Base-by-base conservation (phyloP, 768 basidiomycete genomes). In the Pulveroboletus ravenelii region DNA sequence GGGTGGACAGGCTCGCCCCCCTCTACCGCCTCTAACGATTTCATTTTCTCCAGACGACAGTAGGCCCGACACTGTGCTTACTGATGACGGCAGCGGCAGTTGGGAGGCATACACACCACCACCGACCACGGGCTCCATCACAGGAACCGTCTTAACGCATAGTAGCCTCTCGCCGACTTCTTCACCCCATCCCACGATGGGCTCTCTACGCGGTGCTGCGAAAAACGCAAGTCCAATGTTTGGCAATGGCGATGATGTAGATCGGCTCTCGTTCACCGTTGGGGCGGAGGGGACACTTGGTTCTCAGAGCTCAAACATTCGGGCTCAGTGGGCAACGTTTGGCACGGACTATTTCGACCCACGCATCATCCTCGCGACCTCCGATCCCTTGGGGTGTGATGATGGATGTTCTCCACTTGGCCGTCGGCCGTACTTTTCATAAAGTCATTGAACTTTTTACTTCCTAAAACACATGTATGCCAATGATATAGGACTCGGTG, bases 81-180 rank as follows among this genome's bases (percentile, higher is more conserved):
- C 74, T 0, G 80, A 78, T 41, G 76, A 79, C 36, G 62, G 68
- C 15, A 72, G 73, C 32, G 75, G 76, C 49, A 76, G 77, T 15
- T 85, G 83, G 83, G 74, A 79, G 5, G 72, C 77, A 30, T 84
- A 84, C 55, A 84, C 82, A 0, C 83, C 83, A 27, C 82, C 82
- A 1, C 73, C 79, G 1, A 84, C 82, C 6, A 74, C 73, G 1
- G 74, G 74, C 9, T 82, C 81, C 6, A 68, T 74, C 17, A 70
- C 75, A 6, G 67, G 68, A 42, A 56, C 74, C 64, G 31, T 77
- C 70, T n/a, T 77, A 70, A 27, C 70, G 65, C 48, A 80, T 75
- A 57, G 64, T 65, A 60, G 64, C 29, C 65, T 66, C 29, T 65
- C 75, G 10, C 65, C 59, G 54, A 35, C 50, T 59, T 51, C 65